Conservation (phyloP, 768 basidiomycete species). For the Lentinus tigrinus region DNA sequence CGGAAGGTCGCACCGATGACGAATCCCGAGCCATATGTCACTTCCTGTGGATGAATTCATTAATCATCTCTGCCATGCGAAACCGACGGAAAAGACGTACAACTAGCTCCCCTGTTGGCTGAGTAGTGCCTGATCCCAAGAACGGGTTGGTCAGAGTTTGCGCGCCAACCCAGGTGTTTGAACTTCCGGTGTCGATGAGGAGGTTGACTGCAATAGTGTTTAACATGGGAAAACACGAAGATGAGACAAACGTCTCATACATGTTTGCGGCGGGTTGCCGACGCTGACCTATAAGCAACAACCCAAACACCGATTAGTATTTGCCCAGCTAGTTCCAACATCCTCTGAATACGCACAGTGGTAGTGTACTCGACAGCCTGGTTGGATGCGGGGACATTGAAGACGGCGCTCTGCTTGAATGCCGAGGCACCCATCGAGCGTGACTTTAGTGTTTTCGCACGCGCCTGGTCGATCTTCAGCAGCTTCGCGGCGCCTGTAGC, state of each 20-base stretch:
- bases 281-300: conserved; percentile 12
- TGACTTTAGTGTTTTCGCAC: conserved; percentile 10
- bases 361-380: conserved; percentile 24
- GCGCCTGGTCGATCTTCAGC: conserved; percentile 16
- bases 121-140: conserved; percentile 39
- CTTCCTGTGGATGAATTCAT: conserved; percentile 32
- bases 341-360: not conserved
- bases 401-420: not conserved
- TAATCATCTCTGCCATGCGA: too few species aligned
- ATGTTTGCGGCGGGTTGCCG: conserved; percentile 17
- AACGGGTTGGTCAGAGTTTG: conserved; percentile 32
- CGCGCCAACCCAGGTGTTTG: conserved; percentile 58
- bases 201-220: conserved; percentile 34
- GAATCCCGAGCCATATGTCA: conserved; percentile 49
- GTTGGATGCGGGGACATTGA: conserved; percentile 19
- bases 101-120: conserved; percentile 28
- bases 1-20: conserved; percentile 39
- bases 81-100: conserved; percentile 29
- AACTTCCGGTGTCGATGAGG: conserved; percentile 54
- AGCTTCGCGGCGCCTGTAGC: conserved; percentile 16
- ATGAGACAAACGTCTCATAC: conserved; percentile 19
- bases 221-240: not conserved
- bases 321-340: too few species aligned
- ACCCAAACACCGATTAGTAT: not conserved
- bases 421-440: conserved; percentile 18